Percentiles rank a stretch among this genome's conserved stretches.
Conservation (phyloP, 106 monocot species). For the Ottelia alismoides region DNA sequence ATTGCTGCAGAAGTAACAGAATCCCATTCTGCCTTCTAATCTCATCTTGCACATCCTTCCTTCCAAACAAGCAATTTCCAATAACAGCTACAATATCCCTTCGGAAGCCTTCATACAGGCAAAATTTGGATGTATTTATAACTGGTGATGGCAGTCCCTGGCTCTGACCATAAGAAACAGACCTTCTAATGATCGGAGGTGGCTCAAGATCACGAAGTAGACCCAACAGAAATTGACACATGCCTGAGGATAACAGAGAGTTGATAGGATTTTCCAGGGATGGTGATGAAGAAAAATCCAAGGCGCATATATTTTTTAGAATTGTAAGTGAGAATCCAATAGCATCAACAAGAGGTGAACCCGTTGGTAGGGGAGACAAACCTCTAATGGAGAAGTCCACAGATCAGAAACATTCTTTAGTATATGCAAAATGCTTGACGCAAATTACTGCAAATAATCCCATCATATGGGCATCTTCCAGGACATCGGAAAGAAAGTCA, state of each 20-base stretch:
- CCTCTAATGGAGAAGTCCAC: slow-evolving; percentile 39
- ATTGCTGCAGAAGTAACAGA: slow-evolving; percentile 69
- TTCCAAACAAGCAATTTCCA: slow-evolving; percentile 33
- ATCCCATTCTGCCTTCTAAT: slow-evolving; percentile 51
- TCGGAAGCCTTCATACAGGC: slow-evolving; percentile 74
- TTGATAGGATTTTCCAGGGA: slow-evolving; percentile 6
- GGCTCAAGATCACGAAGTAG: slow-evolving; percentile 63
- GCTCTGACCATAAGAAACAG: slow-evolving; percentile 4
- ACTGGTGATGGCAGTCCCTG: neutral
- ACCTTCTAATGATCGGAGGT: slow-evolving; percentile 46
- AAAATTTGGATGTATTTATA: slow-evolving; percentile 16
- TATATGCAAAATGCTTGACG: slow-evolving; percentile 22
- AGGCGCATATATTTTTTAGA: slow-evolving; percentile 65
- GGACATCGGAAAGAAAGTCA: slow-evolving; percentile 35
- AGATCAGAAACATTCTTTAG: slow-evolving; percentile 27
- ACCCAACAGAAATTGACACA: slow-evolving; percentile 35
- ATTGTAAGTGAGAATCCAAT: slow-evolving; percentile 67
- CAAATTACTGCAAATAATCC: slow-evolving; percentile 26
- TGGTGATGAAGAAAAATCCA: slow-evolving; percentile 15
- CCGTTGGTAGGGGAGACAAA: slow-evolving; percentile 47
- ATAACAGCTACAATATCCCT: slow-evolving; percentile 84
- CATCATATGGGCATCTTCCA: slow-evolving; percentile 34
- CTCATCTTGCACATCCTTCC: slow-evolving; percentile 73
- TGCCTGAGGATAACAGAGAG: slow-evolving; percentile 30
- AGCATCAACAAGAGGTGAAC: slow-evolving; percentile 35